Evolutionary conservation across 305 asterid species (phyloP), one percentile per base, ranked within the genome.

Genomic region (Nicotiana rustica): DNA sequence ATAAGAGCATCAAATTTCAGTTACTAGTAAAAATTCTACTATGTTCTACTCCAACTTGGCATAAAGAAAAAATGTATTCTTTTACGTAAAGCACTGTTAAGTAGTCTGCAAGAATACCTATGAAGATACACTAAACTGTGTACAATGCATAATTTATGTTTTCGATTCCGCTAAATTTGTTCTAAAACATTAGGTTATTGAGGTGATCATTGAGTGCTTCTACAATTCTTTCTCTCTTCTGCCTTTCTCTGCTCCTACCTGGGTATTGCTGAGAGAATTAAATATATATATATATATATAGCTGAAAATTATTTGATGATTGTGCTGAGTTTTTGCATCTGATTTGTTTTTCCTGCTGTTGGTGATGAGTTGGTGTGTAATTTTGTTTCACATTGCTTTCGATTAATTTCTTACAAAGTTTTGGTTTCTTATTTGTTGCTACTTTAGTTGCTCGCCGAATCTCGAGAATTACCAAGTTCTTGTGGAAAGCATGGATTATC

Each of bases 381-480:
- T 76, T 79, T 71, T 77, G 36, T 55, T 66, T 33, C 60, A 61
- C 21, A 76, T 75, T 56, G 57, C 67, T 62, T 59, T 76, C 78
- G 78, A 49, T 68, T n/a, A 60, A 70, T 41, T 65, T 29, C 47
- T 65, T 64, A 67, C 56, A 18, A 55, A 19, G 80, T 44, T 79
- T 75, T 82, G 81, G 19, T 73, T 87, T 82, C 75, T 78, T 67
- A 68, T 19, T 35, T 86, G 33, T 84, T 86, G 77, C 83, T 83
- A 56, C 56, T 59, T 57, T 89, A 97, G 99, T 85, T 97, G 99
- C 93, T 92, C 91, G 18, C 92, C 99, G 8, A 97, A 97, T 90
- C 97, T 97, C 29, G 91, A 89, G 90, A 93, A 92, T 83, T 97
- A 93, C 88, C 99, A 95, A 94, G 99, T 95, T 89, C 92, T 97